Base-by-base conservation (phyloP, 2,329 filamentous ascomycete genomes). In the Claviceps maximensis region DNA sequence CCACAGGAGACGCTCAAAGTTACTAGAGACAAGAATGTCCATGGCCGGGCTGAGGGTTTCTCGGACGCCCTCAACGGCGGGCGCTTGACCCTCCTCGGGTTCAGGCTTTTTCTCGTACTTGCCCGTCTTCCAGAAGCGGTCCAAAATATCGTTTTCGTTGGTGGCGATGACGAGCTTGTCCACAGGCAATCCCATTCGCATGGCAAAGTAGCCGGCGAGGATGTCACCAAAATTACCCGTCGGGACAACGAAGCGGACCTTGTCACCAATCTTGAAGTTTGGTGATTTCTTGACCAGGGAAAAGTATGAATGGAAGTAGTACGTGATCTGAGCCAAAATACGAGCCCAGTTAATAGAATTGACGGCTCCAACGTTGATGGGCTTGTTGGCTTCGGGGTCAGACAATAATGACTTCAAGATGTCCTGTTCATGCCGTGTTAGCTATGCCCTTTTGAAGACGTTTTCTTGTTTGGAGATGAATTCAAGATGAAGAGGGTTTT, bases 221-320 rank as follows among this genome's bases (percentile, higher is more conserved):
- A 98, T 89, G 66, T 97, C 89, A 57, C 93, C 89, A 69, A 98
- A 98, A 75, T 98, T 97, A 53, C 93, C 93, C 0, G 90, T 94
- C 2, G 93, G 93, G 0, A 95, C 89, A 9, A 95, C 87, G 63
- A 90, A 95, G 55, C 90, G 84, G 41, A 93, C 77, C 63, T 80
- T 82, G 60, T 87, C 80, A 59, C 78, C 80, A 25, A 84, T 62
- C 54, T 81, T 77, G 67, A 86, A 85, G 17, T 72, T 69, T 0
- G 77, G 64, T 4, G 80, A 79, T 50, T 77, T 74, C 65, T 75
- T 79, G 56, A 75, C 77, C 36, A 98, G 82, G 15, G 83, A 74
- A 71, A 96, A 95, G 76, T 97, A 97, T 13, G 93, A 83, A 69
- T 93, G 78, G 75, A 96, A 95, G 76, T 95, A 98, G 78, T 95